phyloP scores from a whole-genome alignment of 352 stramenopile species.

The Peronospora destructor region DNA sequence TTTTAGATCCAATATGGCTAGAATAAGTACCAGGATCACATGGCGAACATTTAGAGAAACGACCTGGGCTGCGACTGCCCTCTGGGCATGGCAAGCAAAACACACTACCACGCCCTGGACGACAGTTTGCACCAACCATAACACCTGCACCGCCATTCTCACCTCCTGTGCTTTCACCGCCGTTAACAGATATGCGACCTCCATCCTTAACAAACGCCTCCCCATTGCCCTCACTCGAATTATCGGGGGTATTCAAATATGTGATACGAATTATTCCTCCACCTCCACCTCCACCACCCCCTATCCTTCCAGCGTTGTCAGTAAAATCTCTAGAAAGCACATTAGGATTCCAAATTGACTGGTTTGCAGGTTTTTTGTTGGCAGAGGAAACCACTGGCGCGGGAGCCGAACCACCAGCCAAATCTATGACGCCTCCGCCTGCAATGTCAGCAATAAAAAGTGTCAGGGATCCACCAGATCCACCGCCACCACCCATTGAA shows the following conservation, averaged over 20 bases:
- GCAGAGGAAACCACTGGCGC: conserved; percentile 5
- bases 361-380: conserved; percentile 9
- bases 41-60: conserved; percentile 52
- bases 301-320: conserved; percentile 28
- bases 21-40: conserved; percentile 67
- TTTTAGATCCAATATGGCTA: conserved; percentile 33
- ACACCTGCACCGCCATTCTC: conserved; percentile 53
- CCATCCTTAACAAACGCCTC: conserved; percentile 58
- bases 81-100: conserved; percentile 58
- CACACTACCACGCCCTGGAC: conserved; percentile 52
- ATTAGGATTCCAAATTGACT: conserved; percentile 31
- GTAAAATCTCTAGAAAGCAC: conserved; percentile 5
- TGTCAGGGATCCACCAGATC: conserved; percentile 57
- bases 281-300: conserved; percentile 54
- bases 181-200: conserved; percentile 36
- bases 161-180: conserved; percentile 46
- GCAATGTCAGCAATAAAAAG: conserved; percentile 51
- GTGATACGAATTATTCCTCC: conserved; percentile 55
- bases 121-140: conserved; percentile 48
- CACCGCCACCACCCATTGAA: conserved; percentile 58
- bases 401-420: conserved; percentile 42
- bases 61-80: conserved; percentile 56
- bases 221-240: conserved; percentile 25
- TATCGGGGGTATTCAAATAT: conserved; percentile 29
- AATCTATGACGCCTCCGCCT: conserved; percentile 53